Conservation (phyloP, 2,329 filamentous ascomycete genomes). For the Domatiomyces globalis region DNA sequence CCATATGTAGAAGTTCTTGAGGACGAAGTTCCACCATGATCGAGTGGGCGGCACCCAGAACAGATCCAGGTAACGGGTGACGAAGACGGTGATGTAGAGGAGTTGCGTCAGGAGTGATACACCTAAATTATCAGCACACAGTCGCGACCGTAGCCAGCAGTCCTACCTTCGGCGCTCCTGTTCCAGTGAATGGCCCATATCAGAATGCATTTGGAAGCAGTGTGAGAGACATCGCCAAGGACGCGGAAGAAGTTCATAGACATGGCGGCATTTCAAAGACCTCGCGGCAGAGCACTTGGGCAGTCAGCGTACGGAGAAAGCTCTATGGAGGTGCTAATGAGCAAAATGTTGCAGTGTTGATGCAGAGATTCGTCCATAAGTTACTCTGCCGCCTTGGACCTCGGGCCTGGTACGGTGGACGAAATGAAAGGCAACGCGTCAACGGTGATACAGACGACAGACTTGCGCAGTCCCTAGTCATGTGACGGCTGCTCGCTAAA, state of each 20-base stretch:
- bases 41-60: conserved; percentile 35
- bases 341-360: background rate
- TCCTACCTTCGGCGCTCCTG: conserved; percentile 62
- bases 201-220: conserved; percentile 74
- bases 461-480: no score
- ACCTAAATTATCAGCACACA: conserved; percentile 34
- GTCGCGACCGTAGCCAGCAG: conserved; percentile 1
- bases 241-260: conserved; percentile 53
- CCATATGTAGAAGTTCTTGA: conserved; percentile 80
- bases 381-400: background rate
- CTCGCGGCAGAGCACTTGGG: background rate
- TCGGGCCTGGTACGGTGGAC: no score
- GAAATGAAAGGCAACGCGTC: no score
- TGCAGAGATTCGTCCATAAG: background rate
- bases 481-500: no score
- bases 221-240: conserved; percentile 70
- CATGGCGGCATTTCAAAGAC: conserved; percentile 8
- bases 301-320: background rate
- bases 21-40: conserved; percentile 55
- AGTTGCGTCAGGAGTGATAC: conserved; percentile 81
- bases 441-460: no score
- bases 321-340: background rate
- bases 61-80: conserved; percentile 73
- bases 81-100: conserved; percentile 75
- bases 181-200: conserved; percentile 85